Evolutionary conservation across 805 yeast species (phyloP).

Genomic region (Candida mattraensis): DNA sequence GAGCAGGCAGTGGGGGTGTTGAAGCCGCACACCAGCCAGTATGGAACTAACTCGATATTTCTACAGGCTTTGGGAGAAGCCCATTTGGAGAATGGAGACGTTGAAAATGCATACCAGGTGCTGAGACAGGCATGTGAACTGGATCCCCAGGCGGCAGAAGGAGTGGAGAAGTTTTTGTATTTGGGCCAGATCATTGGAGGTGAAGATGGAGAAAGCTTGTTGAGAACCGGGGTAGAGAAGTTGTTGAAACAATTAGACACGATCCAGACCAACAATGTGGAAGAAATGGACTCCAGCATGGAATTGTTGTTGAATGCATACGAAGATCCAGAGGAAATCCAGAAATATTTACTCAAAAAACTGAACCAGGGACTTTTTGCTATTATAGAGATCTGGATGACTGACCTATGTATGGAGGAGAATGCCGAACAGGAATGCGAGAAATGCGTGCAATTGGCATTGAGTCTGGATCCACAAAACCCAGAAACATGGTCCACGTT

Average conservation of each 20-base stretch:
- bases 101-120: conserved; percentile 72
- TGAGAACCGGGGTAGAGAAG: conserved; percentile 61
- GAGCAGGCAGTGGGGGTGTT: conserved; percentile 53
- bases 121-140: conserved; percentile 60
- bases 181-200: conserved; percentile 93
- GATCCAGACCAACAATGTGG: conserved; percentile 17
- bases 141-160: conserved; percentile 64
- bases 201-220: conserved; percentile 59
- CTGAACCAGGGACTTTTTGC: conserved; percentile 78
- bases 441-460: conserved; percentile 60
- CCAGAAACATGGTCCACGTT: conserved; percentile 82
- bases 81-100: conserved; percentile 73
- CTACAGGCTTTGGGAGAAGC: conserved; percentile 71
- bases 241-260: conserved; percentile 42
- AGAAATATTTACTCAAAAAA: conserved; percentile 49
- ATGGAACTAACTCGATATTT: conserved; percentile 42
- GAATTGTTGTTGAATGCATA: conserved; percentile 30
- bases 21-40: conserved; percentile 36
- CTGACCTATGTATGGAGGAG: conserved; percentile 92
- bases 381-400: conserved; percentile 95
- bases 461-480: conserved; percentile 56
- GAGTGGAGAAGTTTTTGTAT: conserved; percentile 83
- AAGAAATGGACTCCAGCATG: conserved; percentile 22
- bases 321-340: conserved; percentile 26
- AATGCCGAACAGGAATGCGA: conserved; percentile 85